Conservation (phyloP, 2,329 filamentous ascomycete species). For the Aspergillus latus region DNA sequence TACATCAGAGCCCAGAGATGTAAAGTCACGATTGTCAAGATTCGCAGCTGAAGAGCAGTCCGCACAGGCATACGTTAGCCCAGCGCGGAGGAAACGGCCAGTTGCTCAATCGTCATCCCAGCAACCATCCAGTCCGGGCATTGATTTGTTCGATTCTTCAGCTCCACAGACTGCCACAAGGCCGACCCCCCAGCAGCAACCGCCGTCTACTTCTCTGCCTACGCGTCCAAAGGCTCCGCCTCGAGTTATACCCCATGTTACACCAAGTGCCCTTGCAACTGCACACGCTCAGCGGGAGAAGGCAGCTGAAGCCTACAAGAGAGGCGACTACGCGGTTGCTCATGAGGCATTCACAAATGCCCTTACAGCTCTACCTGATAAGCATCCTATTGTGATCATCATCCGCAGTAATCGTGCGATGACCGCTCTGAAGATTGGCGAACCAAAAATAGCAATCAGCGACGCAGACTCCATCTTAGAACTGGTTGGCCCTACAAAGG, state of each 20-base stretch:
- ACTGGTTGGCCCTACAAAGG: constrained; percentile 75
- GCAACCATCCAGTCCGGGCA: constrained; percentile 48
- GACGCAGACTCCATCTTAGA: constrained; percentile 80
- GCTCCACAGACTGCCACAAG: constrained; percentile 26
- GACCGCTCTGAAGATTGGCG: constrained; percentile 86
- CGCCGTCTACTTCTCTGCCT: constrained; percentile 47
- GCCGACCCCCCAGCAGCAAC: constrained; percentile 37
- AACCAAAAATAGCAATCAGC: constrained; percentile 79
- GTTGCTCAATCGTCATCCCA: constrained; percentile 41
- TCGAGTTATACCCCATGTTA: constrained; percentile 62
- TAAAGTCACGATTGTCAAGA: constrained; percentile 65
- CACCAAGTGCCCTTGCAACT: constrained; percentile 66
- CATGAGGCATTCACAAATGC: constrained; percentile 80
- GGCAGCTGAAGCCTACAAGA: constrained; percentile 88
- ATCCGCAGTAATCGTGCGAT: constrained; percentile 88
- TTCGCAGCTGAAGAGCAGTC: constrained; percentile 76
- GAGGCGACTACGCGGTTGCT: constrained; percentile 85
- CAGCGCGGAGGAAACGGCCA: constrained; percentile 70
- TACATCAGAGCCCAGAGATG: constrained; percentile 45
- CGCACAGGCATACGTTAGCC: constrained; percentile 82
- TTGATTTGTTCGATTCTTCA: constrained; percentile 64
- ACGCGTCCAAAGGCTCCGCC: constrained; percentile 49
- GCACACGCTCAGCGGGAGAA: constrained; percentile 76
- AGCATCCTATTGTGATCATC: constrained; percentile 83
- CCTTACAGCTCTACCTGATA: constrained; percentile 68